Base-by-base conservation (phyloP, 2,329 filamentous ascomycete species). In the Hypoxylon sp. region DNA sequence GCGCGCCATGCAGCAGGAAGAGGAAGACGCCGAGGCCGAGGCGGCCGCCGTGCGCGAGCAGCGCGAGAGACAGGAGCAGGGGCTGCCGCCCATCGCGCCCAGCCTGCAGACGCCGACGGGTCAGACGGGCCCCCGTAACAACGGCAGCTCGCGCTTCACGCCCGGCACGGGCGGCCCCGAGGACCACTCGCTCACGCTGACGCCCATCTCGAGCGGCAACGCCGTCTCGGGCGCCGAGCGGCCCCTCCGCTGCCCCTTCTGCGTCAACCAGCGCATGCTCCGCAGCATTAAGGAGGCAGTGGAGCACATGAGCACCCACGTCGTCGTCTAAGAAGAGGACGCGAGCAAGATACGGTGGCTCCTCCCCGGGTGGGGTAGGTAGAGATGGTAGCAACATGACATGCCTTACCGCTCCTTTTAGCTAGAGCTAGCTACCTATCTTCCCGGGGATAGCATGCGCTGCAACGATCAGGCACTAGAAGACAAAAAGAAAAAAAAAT, bases 281-380 rank as follows among this genome's bases (percentile, higher is more conserved):
- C 76, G 83, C 15, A 83, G 78, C 1, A 83, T 86, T 41, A 86
- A 84, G 70, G 84, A 87, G 68, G 82, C 84, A 3, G 83, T 87
- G 2, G 84, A 87, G 69, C 84, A 87, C 67, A 76, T 87, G 77
- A 83, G 83, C 9, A 85, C 83, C 2, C 84, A 87, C 58, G 84
- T 87, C 3, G 79, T 86, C 11, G 82, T 86, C 15, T 83, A 70
- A n/a, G n/a, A n/a, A n/a, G 69, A 18, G 23, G 17, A 9, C 6
- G 10, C 15, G 11, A 18, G n/a, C n/a, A n/a, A n/a, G n/a, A n/a
- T n/a, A n/a, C n/a, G n/a, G n/a, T n/a, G n/a, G n/a, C n/a, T n/a
- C n/a, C n/a, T n/a, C n/a, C n/a, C n/a, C n/a, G n/a, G n/a, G n/a
- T n/a, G n/a, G n/a, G n/a, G n/a, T n/a, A n/a, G n/a, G n/a, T n/a